phyloP scores from a whole-genome alignment of 148 eudicot genomes.

The Chenopodium suecicum region DNA sequence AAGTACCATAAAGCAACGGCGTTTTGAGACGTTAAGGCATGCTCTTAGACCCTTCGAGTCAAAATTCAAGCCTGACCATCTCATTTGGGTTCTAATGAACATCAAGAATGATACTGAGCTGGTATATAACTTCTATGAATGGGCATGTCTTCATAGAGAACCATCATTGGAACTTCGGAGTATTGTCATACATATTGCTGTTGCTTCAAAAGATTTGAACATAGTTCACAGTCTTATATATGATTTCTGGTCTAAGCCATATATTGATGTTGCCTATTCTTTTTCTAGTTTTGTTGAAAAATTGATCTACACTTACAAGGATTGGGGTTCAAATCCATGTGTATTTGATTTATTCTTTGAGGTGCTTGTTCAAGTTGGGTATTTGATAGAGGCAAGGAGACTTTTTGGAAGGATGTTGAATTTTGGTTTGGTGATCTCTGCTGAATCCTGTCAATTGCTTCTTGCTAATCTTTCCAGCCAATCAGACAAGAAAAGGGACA shows the following conservation, averaged over 20 bases:
- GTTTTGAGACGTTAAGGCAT: constrained; percentile 50
- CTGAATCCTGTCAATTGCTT: constrained; percentile 63
- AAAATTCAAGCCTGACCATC: constrained; percentile 56
- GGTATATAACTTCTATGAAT: constrained; percentile 62
- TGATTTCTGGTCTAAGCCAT: constrained; percentile 58
- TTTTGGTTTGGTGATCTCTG: constrained; percentile 68
- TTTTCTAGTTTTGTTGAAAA: constrained; percentile 59
- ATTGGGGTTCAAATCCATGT: constrained; percentile 78
- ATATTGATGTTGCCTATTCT: constrained; percentile 41
- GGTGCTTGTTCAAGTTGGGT: constrained; percentile 64
- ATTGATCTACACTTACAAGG: constrained; percentile 78
- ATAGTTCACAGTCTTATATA: constrained; percentile 51
- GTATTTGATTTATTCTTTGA: constrained; percentile 87
- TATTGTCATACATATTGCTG: constrained; percentile 76
- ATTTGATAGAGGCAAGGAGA: constrained; percentile 51
- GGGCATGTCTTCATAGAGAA: constrained; percentile 62
- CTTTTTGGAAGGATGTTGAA: constrained; percentile 65
- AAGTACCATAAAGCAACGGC: constrained; percentile 64
- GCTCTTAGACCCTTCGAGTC: constrained; percentile 66
- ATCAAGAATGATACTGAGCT: constrained; percentile 61
- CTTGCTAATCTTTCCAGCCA: constrained; percentile 51
- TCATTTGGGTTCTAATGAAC: constrained; percentile 80
- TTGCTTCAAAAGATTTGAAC: constrained; percentile 56
- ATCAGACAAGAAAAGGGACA: constrained; percentile 36
- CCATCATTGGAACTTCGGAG: constrained; percentile 81